Conservation (phyloP, 2,329 filamentous ascomycete genomes). For the Xylariales sp. region DNA sequence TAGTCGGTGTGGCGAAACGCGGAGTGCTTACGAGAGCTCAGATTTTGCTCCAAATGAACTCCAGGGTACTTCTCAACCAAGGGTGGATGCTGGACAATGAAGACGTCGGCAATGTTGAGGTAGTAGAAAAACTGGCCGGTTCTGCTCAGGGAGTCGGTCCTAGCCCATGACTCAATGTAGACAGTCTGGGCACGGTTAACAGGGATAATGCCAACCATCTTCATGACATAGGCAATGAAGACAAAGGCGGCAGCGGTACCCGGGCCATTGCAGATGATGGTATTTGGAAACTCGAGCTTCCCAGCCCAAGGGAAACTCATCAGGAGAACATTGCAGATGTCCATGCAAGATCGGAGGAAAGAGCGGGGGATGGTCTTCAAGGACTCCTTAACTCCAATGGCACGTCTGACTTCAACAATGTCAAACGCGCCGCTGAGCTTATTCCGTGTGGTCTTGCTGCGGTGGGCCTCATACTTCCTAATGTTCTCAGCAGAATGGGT, state of each 20-base stretch:
- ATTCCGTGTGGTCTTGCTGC: neutral
- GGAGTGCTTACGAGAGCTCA: neutral
- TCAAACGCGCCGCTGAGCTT: constrained; percentile 41
- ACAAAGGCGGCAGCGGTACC: constrained; percentile 79
- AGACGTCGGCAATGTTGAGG: constrained; percentile 64
- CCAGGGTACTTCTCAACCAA: constrained; percentile 38
- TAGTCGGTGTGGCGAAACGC: neutral
- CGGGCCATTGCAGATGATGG: constrained; percentile 84
- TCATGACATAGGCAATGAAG: constrained; percentile 43
- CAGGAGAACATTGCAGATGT: constrained; percentile 9
- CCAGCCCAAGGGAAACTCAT: constrained; percentile 9
- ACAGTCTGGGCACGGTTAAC: constrained; percentile 63
- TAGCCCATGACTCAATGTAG: constrained; percentile 91
- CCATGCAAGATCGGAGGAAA: neutral
- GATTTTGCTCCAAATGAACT: neutral
- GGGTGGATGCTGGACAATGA: constrained; percentile 76
- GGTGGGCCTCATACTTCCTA: constrained; percentile 41
- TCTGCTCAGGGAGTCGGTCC: constrained; percentile 76
- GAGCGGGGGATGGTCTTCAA: constrained; percentile 8
- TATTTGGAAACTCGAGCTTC: constrained; percentile 52
- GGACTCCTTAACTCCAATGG: constrained; percentile 12
- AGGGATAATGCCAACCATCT: constrained; percentile 39
- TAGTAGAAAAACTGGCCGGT: constrained; percentile 72
- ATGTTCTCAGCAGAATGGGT: constrained; percentile 65
- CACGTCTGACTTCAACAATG: constrained; percentile 52